Evolutionary conservation across 2,329 filamentous ascomycete genomes (phyloP).

Genomic region (Clonostachys solani): DNA sequence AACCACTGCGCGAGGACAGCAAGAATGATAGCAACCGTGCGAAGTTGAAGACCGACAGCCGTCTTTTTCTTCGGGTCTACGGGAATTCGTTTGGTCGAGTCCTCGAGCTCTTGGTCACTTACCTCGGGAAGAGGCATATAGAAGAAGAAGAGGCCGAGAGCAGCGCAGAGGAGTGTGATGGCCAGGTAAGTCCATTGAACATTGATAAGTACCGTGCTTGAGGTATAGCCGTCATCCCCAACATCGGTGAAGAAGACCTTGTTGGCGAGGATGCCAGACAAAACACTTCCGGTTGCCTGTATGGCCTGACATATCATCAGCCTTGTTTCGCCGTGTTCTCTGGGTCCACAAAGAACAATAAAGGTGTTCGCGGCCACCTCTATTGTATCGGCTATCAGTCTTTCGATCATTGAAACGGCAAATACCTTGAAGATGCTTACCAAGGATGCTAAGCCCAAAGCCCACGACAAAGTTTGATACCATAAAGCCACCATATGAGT

Average conservation of each 20-base stretch:
- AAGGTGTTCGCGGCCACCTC: constrained; percentile 82
- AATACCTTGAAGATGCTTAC: too few species aligned
- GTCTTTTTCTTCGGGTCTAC: constrained; percentile 44
- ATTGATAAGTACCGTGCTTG: constrained; percentile 53
- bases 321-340: constrained; percentile 68
- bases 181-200: constrained; percentile 87
- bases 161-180: constrained; percentile 69
- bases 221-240: constrained; percentile 19
- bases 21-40: constrained; percentile 57
- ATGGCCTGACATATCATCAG: constrained; percentile 73
- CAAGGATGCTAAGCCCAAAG: constrained; percentile 63
- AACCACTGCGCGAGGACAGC: constrained; percentile 74
- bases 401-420: too few species aligned
- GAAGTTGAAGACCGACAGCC: constrained; percentile 43
- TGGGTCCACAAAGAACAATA: constrained; percentile 66
- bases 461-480: constrained; percentile 71
- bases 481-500: constrained; percentile 75
- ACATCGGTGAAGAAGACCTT: constrained; percentile 68
- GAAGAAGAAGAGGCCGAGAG: constrained; percentile 65
- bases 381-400: constrained; percentile 21
- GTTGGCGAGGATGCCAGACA: constrained; percentile 69
- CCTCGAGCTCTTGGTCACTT: constrained; percentile 48
- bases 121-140: constrained; percentile 64
- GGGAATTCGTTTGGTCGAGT: constrained; percentile 39
- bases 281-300: constrained; percentile 69